A percentile compares a stretch with the other conserved stretches of the same genome.
Evolutionary conservation across 2,329 filamentous ascomycete species (phyloP).

Genomic region (Eutypa lata): DNA sequence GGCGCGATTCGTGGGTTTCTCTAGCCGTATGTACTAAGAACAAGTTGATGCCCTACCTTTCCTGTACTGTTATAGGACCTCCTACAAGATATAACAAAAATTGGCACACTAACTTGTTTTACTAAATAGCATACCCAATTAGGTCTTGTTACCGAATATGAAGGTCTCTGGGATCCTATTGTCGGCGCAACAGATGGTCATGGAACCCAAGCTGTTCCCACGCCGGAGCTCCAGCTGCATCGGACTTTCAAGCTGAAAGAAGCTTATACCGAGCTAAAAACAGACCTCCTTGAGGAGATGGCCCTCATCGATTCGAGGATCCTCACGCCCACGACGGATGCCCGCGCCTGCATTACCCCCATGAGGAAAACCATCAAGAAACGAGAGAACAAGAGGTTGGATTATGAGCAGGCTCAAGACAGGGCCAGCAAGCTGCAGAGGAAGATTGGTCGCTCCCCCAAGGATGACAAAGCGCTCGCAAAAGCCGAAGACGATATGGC

Average conservation of each 20-base stretch:
- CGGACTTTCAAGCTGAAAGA: constrained; percentile 63
- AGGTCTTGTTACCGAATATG: constrained; percentile 63
- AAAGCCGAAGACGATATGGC: constrained; percentile 71
- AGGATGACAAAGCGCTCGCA: constrained; percentile 67
- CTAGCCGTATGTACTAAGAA: too few species aligned
- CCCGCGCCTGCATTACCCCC: constrained; percentile 65
- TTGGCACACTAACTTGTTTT: constrained; percentile 67
- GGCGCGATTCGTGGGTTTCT: constrained; percentile 77
- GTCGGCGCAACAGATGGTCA: constrained; percentile 60
- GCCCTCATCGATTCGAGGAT: constrained; percentile 67
- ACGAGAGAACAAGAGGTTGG: constrained; percentile 75
- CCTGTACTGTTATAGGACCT: too few species aligned
- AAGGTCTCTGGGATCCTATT: constrained; percentile 74
- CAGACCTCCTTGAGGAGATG: constrained; percentile 69
- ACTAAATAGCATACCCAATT: too few species aligned
- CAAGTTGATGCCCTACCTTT: too few species aligned
- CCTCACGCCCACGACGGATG: constrained; percentile 66
- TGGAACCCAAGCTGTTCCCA: constrained; percentile 54
- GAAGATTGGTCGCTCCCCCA: constrained; percentile 67
- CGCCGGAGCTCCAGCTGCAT: constrained; percentile 59
- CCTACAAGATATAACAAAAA: too few species aligned
- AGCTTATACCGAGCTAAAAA: constrained; percentile 67
- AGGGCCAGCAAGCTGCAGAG: constrained; percentile 66
- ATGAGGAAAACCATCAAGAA: constrained; percentile 83
- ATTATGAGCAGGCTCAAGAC: constrained; percentile 75